A percentile compares a stretch with the other conserved stretches of the same genome.
These are phyloP conservation scores for Ustilaginoidea virens DNA, from an alignment of 2,329 filamentous ascomycete genomes.

Conservation along the genomic window DNA sequence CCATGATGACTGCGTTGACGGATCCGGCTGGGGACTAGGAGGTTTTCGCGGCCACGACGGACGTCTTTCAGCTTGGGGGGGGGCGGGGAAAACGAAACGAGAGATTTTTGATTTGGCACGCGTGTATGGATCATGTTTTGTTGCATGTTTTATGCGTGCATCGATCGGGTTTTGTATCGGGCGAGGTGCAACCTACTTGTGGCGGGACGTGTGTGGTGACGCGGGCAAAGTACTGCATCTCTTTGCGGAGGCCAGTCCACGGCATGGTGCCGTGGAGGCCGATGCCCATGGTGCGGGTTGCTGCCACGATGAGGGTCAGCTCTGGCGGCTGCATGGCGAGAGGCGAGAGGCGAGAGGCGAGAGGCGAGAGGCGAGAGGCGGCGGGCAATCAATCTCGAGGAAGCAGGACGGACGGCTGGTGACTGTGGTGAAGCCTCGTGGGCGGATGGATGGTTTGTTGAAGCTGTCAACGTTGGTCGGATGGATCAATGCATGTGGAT, in stretches of 20 bases:
- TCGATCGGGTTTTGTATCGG: too few relatives aligned
- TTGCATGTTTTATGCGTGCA: too few relatives aligned
- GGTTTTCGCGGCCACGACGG: neutral
- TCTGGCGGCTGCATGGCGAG: slow-evolving; percentile 29
- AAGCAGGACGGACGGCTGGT: too few relatives aligned
- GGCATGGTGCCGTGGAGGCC: slow-evolving; percentile 65
- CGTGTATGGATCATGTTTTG: too few relatives aligned
- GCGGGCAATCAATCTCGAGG: too few relatives aligned
- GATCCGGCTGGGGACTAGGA: slow-evolving; percentile 16
- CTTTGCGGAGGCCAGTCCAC: slow-evolving; percentile 75
- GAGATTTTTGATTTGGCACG: too few relatives aligned
- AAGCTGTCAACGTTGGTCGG: too few relatives aligned
- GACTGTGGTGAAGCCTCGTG: too few relatives aligned
- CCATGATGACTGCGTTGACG: slow-evolving; percentile 81
- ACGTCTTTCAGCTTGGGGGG: neutral
- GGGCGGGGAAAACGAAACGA: neutral
- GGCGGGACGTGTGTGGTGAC: slow-evolving; percentile 56
- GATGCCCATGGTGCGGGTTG: slow-evolving; percentile 82
- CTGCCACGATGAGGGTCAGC: slow-evolving; percentile 85
- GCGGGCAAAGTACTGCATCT: slow-evolving; percentile 91
- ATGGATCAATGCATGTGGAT: too few relatives aligned
- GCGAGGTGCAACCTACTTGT: slow-evolving; percentile 23
- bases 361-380: too few relatives aligned
- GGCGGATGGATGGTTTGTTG: too few relatives aligned
- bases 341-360: too few relatives aligned